Evolutionary conservation across 495 filamentous ascomycete genomes (phyloP).

Genomic region (Aspergillus funiculosus): DNA sequence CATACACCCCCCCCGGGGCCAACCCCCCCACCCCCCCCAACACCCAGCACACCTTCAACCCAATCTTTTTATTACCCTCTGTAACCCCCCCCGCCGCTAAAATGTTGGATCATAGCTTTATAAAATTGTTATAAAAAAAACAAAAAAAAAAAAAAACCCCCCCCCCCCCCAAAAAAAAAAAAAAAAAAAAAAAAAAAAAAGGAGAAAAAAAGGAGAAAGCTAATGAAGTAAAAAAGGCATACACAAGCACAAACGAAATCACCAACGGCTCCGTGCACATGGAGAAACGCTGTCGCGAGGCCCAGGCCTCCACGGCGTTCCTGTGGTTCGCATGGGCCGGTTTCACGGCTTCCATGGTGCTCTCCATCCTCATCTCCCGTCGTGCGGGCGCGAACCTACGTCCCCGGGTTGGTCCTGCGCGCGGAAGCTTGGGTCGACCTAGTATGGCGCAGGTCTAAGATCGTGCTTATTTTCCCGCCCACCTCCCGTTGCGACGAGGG

Average conservation of each 20-base stretch:
- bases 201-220: background rate
- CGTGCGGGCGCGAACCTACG: conserved; percentile 37
- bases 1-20: too few species aligned
- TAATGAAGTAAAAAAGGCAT: conserved; percentile 43
- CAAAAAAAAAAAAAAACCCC: too few species aligned
- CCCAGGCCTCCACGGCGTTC: conserved; percentile 63
- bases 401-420: conserved; percentile 36
- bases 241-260: conserved; percentile 51
- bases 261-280: conserved; percentile 51
- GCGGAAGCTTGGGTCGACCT: conserved; percentile 41
- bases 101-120: too few species aligned
- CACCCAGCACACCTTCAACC: too few species aligned
- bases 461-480: too few species aligned
- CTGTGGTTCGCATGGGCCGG: conserved; percentile 66
- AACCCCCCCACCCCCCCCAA: too few species aligned
- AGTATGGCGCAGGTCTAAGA: conserved; percentile 65
- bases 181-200: background rate
- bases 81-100: too few species aligned
- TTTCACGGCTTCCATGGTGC: conserved; percentile 48
- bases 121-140: background rate
- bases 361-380: conserved; percentile 44
- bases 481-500: too few species aligned
- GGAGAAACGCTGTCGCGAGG: conserved; percentile 59
- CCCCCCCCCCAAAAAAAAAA: too few species aligned
- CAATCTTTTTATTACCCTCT: too few species aligned